A percentile compares a stretch with the other conserved stretches of the same genome.
These are phyloP conservation scores for Adansonia gregorii DNA, from an alignment of 441 rosid species.

Conservation along the genomic window DNA sequence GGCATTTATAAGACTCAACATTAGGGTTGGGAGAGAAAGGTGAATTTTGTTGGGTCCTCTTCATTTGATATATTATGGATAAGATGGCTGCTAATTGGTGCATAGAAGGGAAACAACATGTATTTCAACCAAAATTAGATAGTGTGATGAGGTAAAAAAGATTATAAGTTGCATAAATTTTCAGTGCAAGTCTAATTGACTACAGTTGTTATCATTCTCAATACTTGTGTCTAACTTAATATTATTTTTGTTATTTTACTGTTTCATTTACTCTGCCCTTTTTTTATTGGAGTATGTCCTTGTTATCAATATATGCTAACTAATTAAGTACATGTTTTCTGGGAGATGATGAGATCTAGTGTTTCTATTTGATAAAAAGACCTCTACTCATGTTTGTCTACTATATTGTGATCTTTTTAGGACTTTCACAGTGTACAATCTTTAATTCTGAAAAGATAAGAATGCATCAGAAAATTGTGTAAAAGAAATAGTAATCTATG, in stretches of 20 bases:
- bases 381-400: constrained; percentile 11
- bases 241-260: background rate
- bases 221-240: background rate
- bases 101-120: constrained; percentile 7
- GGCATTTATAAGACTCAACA: background rate
- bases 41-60: background rate
- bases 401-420: background rate
- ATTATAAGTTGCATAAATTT: background rate
- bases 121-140: constrained; percentile 15
- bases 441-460: constrained; percentile 1
- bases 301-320: background rate
- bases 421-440: background rate
- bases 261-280: background rate
- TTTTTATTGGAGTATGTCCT: background rate
- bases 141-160: constrained; percentile 1
- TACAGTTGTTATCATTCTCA: background rate
- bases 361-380: background rate
- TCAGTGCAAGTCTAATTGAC: constrained; percentile 2
- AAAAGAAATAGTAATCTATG: background rate
- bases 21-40: background rate
- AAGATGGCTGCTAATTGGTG: background rate
- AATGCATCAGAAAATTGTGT: background rate
- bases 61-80: background rate
- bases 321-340: background rate
- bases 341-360: constrained; percentile 1